Base-by-base conservation (phyloP, 2,329 filamentous ascomycete species). In the Diplodia mutila region DNA sequence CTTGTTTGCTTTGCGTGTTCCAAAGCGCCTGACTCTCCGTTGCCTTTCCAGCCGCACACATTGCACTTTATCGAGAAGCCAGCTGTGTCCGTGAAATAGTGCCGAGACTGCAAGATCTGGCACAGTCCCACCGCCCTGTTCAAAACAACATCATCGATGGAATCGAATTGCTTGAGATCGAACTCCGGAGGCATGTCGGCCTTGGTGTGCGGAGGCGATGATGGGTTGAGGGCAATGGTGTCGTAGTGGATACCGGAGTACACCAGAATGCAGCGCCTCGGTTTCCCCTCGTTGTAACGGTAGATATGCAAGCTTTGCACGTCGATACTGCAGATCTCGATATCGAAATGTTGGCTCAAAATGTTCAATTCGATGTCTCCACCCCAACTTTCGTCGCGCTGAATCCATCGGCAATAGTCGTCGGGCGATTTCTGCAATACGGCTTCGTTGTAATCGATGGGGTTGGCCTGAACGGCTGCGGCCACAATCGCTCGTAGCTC, bases 211-310 rank as follows among this genome's bases (percentile, higher is more conserved):
- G 86, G 87, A 71, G 80, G 85, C 70, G 85, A 25, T 86, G 87
- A 21, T 0, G 77, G 77, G 5, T 88, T 89, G 71, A 97, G 87
- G 0, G 91, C 93, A 69, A 97, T 90, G 7, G 92, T 90, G 78
- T 97, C 94, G 80, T 97, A 97, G 77, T 97, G 94, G 61, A 97
- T 95, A 2, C 93, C 93, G 0, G 91, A 94, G 79, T 97, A 97
- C 0, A 97, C 89, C 27, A 97, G 82, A 29, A 97, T 88, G 74
- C 92, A 94, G 7, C 92, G 85, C 49, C 85, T 86, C 39, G 82
- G 78, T 27, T 87, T 86, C 0, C 88, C 88, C 75, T 95, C 91
- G 71, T 96, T 96, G 80, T 94, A 96, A 5, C 86, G 86, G 73
- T 93, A 90, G 6, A 92, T 83, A 14, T 88, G 81, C 14, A 89